These are phyloP conservation scores for Posidonia oceanica DNA, from an alignment of 116 monocot species.

Conservation along the genomic window DNA sequence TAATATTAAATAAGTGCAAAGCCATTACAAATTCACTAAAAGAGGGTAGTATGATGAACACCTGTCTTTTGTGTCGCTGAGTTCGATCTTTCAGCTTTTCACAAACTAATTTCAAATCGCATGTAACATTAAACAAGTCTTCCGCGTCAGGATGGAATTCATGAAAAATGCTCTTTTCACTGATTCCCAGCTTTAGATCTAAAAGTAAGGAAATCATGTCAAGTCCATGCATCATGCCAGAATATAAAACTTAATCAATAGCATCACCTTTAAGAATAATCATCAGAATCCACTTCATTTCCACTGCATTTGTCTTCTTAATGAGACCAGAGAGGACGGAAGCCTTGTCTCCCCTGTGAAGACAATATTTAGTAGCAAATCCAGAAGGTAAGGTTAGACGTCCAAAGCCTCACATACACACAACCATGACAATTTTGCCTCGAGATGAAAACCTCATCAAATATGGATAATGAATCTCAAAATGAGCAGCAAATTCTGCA, in stretches of 20 bases:
- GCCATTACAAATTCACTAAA: no score
- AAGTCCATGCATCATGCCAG: background rate
- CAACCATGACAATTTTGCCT: background rate
- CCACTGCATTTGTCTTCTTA: constrained; percentile 87
- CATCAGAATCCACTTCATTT: constrained; percentile 98
- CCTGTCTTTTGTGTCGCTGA: constrained; percentile 92
- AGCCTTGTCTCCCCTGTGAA: constrained; percentile 59
- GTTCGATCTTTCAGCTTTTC: constrained; percentile 81
- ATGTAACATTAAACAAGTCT: constrained; percentile 98
- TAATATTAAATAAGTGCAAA: no score
- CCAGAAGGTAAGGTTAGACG: no score
- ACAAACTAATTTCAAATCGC: constrained; percentile 92
- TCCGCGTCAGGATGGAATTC: constrained; percentile 99
- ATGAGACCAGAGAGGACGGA: constrained; percentile 69
- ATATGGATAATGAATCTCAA: no score
- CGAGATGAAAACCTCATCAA: no score
- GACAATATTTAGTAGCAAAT: background rate
- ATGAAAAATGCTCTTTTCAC: constrained; percentile 92
- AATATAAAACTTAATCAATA: background rate
- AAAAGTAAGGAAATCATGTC: constrained; percentile 4
- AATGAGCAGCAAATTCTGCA: no score
- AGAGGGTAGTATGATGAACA: background rate
- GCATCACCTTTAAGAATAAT: constrained; percentile 86
- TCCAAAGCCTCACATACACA: background rate
- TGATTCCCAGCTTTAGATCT: constrained; percentile 95